phyloP scores from a whole-genome alignment of 2,329 filamentous ascomycete species.

The Nothopassalora personata region DNA sequence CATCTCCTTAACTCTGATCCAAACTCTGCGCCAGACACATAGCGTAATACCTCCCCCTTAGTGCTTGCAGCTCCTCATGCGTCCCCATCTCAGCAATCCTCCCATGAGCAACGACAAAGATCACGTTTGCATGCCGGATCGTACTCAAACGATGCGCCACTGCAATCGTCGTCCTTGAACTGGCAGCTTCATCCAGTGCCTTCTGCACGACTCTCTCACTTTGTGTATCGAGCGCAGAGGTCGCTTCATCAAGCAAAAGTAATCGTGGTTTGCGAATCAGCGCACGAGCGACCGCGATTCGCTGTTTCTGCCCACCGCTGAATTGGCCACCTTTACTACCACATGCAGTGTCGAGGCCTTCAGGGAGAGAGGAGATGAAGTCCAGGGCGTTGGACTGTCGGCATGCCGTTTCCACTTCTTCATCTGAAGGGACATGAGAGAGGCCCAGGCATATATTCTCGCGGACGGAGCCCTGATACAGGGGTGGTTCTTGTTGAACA shows the following conservation, averaged over 20 bases:
- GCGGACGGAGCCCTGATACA: slow-evolving; percentile 61
- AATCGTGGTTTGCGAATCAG: slow-evolving; percentile 49
- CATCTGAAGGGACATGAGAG: slow-evolving; percentile 34
- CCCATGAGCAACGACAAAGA: slow-evolving; percentile 39
- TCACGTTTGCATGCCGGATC: slow-evolving; percentile 35
- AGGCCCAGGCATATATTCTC: slow-evolving; percentile 51
- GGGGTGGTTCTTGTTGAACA: slow-evolving; percentile 67
- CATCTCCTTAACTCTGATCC: slow-evolving; percentile 26
- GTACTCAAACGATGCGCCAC: slow-evolving; percentile 40
- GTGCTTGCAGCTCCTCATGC: slow-evolving; percentile 37
- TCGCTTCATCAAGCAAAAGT: slow-evolving; percentile 57
- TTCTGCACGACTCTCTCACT: slow-evolving; percentile 62
- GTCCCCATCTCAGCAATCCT: slow-evolving; percentile 36
- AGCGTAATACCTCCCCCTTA: slow-evolving; percentile 39
- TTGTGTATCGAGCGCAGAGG: slow-evolving; percentile 57
- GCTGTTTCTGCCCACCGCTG: slow-evolving; percentile 53
- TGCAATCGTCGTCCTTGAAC: slow-evolving; percentile 37
- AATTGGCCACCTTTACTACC: slow-evolving; percentile 47
- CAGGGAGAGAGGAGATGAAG: slow-evolving; percentile 49
- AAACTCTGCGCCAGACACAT: slow-evolving; percentile 42
- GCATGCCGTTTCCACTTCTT: slow-evolving; percentile 44
- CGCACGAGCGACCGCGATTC: slow-evolving; percentile 52
- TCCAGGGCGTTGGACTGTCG: slow-evolving; percentile 49
- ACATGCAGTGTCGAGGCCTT: slow-evolving; percentile 47
- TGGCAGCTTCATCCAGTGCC: slow-evolving; percentile 55